Percentiles rank a stretch among this genome's conserved stretches.
Evolutionary conservation across 148 eudicot species (phyloP).

Genomic region (Rhododendron henanense): DNA sequence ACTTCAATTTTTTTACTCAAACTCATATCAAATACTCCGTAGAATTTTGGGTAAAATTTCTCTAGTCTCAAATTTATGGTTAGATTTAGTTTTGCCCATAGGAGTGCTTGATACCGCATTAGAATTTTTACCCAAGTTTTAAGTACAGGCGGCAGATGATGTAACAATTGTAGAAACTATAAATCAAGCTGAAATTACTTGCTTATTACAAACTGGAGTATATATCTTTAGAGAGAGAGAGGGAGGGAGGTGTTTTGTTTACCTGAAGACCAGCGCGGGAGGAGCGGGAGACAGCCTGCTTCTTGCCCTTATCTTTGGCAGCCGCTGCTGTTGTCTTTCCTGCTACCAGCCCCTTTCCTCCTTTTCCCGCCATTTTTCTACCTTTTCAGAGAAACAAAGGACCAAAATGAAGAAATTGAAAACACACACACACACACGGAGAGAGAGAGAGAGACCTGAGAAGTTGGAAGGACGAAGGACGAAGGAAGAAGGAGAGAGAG

Average conservation of each 20-base stretch:
- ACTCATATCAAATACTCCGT: neutral
- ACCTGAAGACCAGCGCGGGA: constrained; percentile 96
- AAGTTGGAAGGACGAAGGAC: neutral
- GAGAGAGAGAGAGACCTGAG: neutral
- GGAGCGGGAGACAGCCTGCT: constrained; percentile 69
- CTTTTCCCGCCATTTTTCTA: constrained; percentile 70
- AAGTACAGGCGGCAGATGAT: neutral
- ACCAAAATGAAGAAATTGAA: neutral
- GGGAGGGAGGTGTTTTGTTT: neutral
- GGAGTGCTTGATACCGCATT: neutral
- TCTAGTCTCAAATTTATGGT: neutral
- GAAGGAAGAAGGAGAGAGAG: neutral
- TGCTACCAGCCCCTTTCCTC: constrained; percentile 71
- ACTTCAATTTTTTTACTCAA: neutral
- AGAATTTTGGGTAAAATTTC: neutral
- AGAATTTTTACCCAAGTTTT: neutral
- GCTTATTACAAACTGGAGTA: neutral
- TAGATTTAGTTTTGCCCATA: neutral
- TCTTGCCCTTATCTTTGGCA: constrained; percentile 72
- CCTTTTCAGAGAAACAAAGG: neutral
- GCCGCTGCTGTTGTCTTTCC: constrained; percentile 70
- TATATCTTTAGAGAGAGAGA: neutral
- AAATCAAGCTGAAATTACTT: neutral
- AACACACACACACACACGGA: neutral
- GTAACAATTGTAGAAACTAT: neutral